phyloP scores from a whole-genome alignment of 192 early-diverging fungal genomes.

The Coemansia sp. region DNA sequence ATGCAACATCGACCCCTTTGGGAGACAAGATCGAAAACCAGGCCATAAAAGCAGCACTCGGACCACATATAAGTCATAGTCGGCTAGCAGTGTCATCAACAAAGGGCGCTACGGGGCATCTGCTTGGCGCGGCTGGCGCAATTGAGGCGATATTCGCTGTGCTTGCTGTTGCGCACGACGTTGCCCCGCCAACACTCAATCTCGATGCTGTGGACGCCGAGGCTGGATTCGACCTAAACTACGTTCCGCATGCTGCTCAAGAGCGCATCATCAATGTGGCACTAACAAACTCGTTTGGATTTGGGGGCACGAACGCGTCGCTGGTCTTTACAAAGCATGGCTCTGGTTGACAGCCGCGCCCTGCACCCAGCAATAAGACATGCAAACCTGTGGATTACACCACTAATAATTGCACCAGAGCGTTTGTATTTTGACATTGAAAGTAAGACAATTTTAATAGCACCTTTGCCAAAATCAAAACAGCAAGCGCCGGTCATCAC shows the following conservation, averaged over 20 bases:
- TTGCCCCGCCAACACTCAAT: conserved; percentile 85
- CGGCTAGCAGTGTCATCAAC: conserved; percentile 78
- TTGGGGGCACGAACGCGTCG: conserved; percentile 80
- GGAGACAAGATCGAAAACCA: conserved; percentile 85
- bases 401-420: too few relatives aligned
- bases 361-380: background rate
- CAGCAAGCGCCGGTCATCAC: too few relatives aligned
- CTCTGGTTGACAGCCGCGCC: background rate
- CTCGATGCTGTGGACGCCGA: conserved; percentile 54
- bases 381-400: too few relatives aligned
- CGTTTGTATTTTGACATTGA: too few relatives aligned
- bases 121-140: conserved; percentile 93
- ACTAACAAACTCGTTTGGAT: conserved; percentile 73
- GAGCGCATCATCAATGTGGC: conserved; percentile 63
- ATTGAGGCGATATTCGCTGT: conserved; percentile 91
- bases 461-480: background rate
- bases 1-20: conserved; percentile 85
- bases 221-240: conserved; percentile 75
- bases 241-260: conserved; percentile 73
- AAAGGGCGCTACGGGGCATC: conserved; percentile 89
- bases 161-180: conserved; percentile 66
- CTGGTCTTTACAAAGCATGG: conserved; percentile 59
- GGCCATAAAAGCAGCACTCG: conserved; percentile 82
- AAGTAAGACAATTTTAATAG: too few relatives aligned
- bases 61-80: conserved; percentile 6